phyloP scores from a whole-genome alignment of 768 basidiomycete genomes.

The Chalciporus piperatus region DNA sequence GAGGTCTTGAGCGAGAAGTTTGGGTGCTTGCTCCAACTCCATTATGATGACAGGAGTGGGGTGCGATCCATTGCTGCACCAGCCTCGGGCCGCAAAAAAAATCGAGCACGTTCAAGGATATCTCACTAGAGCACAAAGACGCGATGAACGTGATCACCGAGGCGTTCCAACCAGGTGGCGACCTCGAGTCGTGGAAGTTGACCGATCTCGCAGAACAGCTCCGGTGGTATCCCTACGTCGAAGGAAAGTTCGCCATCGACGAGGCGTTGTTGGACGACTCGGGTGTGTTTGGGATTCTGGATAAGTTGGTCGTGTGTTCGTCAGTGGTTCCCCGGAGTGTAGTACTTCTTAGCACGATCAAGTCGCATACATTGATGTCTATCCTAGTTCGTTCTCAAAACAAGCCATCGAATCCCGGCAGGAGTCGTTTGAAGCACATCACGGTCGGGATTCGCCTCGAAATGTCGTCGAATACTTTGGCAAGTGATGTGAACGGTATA shows the following conservation, averaged over 20 bases:
- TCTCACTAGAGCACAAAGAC: slow-evolving; percentile 42
- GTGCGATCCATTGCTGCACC: too few relatives aligned
- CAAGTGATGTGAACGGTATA: slow-evolving; percentile 13
- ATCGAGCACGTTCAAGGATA: slow-evolving; percentile 47
- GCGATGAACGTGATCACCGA: slow-evolving; percentile 42
- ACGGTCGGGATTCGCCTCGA: slow-evolving; percentile 18
- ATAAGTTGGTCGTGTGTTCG: slow-evolving; percentile 55
- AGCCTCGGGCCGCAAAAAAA: too few relatives aligned
- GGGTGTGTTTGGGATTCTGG: slow-evolving; percentile 53
- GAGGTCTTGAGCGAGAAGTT: too few relatives aligned
- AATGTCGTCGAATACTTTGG: slow-evolving; percentile 49
- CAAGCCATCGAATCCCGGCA: slow-evolving; percentile 47
- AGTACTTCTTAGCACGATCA: too few relatives aligned
- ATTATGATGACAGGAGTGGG: too few relatives aligned
- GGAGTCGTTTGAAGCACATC: slow-evolving; percentile 16
- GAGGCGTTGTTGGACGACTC: slow-evolving; percentile 42
- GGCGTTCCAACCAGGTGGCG: slow-evolving; percentile 43
- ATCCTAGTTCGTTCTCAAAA: slow-evolving; percentile 47
- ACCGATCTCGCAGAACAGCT: slow-evolving; percentile 43
- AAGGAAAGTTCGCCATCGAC: slow-evolving; percentile 18
- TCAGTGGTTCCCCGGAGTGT: slow-evolving; percentile 48
- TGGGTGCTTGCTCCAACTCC: too few relatives aligned
- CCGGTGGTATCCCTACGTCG: slow-evolving; percentile 20
- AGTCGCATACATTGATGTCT: background rate
- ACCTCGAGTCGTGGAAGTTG: slow-evolving; percentile 39